Evolutionary conservation across 805 yeast genomes (phyloP), one percentile per base, ranked within the genome.

Genomic region (Candida incommunis): DNA sequence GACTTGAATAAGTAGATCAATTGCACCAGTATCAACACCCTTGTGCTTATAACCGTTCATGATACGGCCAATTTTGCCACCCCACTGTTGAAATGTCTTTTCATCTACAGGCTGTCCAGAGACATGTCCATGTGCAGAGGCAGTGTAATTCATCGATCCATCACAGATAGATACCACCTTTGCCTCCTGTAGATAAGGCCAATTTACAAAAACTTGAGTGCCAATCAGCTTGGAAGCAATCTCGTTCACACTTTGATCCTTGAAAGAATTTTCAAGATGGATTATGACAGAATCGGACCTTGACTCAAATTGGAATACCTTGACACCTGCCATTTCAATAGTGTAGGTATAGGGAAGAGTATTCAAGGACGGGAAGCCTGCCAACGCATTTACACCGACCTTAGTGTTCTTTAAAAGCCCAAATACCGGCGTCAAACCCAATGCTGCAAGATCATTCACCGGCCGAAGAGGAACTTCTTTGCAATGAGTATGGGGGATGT

Each of bases 181-280:
- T 7, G 87, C 81, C 63, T 90, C 96, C 53, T 78, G 72, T 51
- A 92, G 67, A 56, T 76, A 84, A n/a, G 99, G 99, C 90, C 95
- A 92, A 53, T 80, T 76, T 11, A 83, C 75, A 58, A 78, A 88
- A 2, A 83, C 81, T 43, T 76, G 63, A 46, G 76, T 70, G 41
- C 77, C 79, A 45, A 82, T 54, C 46, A 71, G 75, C 54, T 77
- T 71, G 46, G 75, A 71, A 22, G 86, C 80, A 54, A 85, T 70
- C 49, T 81, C 83, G 43, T 75, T 79, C 23, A 75, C 63, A 3
- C 81, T 65, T 13, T 48, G 50, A 11, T 48, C 56, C 13, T 41
- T 53, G 43, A 35, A 61, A 29, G 75, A 56, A 34, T 79, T 79
- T 41, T 71, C 68, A 23, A 88, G 55, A 2, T 73, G 66, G 50